Conservation (phyloP, 2,329 filamentous ascomycete species). For the Tothia fuscella region DNA sequence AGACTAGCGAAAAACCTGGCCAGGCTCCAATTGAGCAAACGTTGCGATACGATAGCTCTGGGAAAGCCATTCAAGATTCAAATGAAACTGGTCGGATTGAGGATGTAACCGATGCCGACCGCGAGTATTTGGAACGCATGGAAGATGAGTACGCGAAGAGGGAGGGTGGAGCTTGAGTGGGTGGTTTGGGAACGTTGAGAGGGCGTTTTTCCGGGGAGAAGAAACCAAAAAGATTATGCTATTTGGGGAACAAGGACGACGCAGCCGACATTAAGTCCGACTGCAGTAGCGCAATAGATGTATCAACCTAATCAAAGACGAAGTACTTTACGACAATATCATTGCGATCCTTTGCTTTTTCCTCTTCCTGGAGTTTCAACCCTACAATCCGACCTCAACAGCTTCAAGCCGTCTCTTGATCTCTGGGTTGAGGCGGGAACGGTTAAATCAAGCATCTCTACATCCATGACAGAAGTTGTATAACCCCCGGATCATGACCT, state of each 20-base stretch:
- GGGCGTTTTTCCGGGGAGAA: background rate
- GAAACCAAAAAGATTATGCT: background rate
- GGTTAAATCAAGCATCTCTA: too few species aligned
- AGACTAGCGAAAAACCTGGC: conserved; percentile 2
- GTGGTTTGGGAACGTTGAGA: background rate
- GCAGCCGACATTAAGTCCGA: too few species aligned
- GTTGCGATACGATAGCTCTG: background rate
- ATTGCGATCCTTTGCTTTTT: too few species aligned
- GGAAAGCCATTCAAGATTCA: background rate
- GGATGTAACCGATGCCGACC: conserved; percentile 9
- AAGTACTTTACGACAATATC: too few species aligned
- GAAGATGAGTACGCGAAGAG: conserved; percentile 11
- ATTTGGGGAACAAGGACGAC: background rate
- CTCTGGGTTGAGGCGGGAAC: too few species aligned
- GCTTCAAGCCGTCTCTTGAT: too few species aligned
- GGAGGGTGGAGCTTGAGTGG: conserved; percentile 8
- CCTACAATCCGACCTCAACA: too few species aligned
- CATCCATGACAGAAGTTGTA: too few species aligned
- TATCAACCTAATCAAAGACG: too few species aligned
- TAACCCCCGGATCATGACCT: too few species aligned
- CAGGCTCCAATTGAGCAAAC: conserved; percentile 2
- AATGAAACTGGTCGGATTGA: conserved; percentile 1
- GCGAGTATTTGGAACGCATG: conserved; percentile 3
- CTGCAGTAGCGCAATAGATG: too few species aligned
- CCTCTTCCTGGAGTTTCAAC: too few species aligned